These are phyloP conservation scores for Paramecium primaurelia DNA, from an alignment of 73 alveolate species.

Conservation along the genomic window DNA sequence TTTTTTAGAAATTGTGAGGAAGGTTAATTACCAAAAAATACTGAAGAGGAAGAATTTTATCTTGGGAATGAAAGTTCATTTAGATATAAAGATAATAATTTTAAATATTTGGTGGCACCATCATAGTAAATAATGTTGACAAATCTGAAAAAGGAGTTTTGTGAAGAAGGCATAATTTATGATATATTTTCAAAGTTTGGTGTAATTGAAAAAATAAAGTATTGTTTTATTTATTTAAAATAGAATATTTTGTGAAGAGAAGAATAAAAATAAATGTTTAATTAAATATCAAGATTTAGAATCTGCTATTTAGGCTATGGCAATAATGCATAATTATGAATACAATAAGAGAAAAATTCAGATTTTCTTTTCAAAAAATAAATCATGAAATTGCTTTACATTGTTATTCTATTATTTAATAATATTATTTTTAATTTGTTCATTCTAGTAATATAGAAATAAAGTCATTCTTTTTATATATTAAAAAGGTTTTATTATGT, in stretches of 20 bases:
- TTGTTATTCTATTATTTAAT: neutral
- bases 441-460: neutral
- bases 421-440: neutral
- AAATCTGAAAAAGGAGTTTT: conserved; percentile 26
- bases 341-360: conserved; percentile 36
- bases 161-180: conserved; percentile 36
- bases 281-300: neutral
- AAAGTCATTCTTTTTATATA: neutral
- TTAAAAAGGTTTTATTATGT: no score
- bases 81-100: conserved; percentile 5
- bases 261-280: conserved; percentile 35
- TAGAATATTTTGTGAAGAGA: conserved; percentile 51
- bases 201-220: neutral
- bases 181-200: conserved; percentile 10
- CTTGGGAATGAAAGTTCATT: neutral
- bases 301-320: conserved; percentile 24
- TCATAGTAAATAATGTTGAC: conserved; percentile 31
- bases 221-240: neutral
- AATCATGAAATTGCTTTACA: neutral
- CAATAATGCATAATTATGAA: conserved; percentile 27
- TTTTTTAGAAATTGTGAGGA: conserved; percentile 31
- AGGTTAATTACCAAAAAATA: conserved; percentile 29
- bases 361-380: conserved; percentile 30
- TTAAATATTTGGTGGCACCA: conserved; percentile 30
- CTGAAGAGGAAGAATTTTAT: conserved; percentile 41